Percentiles rank a stretch among this genome's conserved stretches.
These are phyloP conservation scores for Sporothrix schenckii DNA, from an alignment of 2,329 filamentous ascomycete species.

Conservation along the genomic window DNA sequence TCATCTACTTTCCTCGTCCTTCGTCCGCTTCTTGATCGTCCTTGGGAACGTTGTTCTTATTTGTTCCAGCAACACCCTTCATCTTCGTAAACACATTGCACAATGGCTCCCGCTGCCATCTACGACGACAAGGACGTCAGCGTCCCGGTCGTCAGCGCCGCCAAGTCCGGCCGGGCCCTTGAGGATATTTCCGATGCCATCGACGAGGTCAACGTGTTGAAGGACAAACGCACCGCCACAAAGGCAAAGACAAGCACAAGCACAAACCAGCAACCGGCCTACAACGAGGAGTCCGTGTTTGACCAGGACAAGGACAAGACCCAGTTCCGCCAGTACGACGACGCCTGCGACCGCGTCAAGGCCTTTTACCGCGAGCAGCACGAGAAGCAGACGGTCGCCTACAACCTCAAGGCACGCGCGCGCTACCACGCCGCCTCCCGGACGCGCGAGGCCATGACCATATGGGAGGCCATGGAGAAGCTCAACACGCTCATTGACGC, in stretches of 20 bases:
- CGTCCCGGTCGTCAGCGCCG: slow-evolving; percentile 3
- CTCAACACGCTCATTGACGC: slow-evolving; percentile 90
- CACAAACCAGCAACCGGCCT: slow-evolving; percentile 28
- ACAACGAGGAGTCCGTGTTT: slow-evolving; percentile 39
- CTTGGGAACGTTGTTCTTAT: background rate
- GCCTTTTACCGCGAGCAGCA: slow-evolving; percentile 79
- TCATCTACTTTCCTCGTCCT: background rate
- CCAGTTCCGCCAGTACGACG: slow-evolving; percentile 69
- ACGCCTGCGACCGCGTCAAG: slow-evolving; percentile 81
- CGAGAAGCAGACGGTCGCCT: slow-evolving; percentile 74
- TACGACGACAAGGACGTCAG: slow-evolving; percentile 35
- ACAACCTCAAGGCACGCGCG: slow-evolving; percentile 80
- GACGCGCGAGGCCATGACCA: slow-evolving; percentile 69
- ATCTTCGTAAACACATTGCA: background rate
- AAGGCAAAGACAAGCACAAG: too few species aligned
- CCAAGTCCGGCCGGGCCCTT: slow-evolving; percentile 39
- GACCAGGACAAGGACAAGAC: slow-evolving; percentile 44
- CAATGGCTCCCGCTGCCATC: slow-evolving; percentile 42
- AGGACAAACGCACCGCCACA: slow-evolving; percentile 32
- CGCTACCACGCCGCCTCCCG: slow-evolving; percentile 68
- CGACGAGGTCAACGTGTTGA: slow-evolving; percentile 44
- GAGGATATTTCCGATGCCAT: slow-evolving; percentile 45
- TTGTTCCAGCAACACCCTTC: background rate
- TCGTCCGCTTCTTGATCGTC: background rate
- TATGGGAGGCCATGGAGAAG: slow-evolving; percentile 93